phyloP scores from a whole-genome alignment of 805 yeast species.

The Candida golubevii region DNA sequence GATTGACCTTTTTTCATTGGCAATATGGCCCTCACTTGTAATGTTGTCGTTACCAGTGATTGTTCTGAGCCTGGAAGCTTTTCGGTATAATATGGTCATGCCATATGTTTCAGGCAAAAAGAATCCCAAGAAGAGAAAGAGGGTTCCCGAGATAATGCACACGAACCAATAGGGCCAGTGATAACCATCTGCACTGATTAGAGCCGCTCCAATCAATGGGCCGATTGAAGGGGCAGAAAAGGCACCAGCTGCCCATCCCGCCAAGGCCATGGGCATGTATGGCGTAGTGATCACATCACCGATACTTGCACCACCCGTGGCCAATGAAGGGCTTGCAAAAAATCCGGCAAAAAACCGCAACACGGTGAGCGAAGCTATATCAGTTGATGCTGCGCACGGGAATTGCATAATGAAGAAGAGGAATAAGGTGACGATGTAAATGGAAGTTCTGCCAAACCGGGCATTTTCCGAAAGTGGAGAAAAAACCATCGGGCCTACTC shows the following conservation, averaged over 20 bases:
- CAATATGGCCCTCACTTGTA: slow-evolving; percentile 13
- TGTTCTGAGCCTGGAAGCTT: slow-evolving; percentile 12
- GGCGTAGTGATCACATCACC: slow-evolving; percentile 46
- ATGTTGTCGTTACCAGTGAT: slow-evolving; percentile 12
- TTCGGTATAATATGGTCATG: slow-evolving; percentile 12
- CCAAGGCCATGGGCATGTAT: slow-evolving; percentile 43
- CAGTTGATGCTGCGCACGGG: slow-evolving; percentile 48
- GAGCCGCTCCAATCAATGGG: slow-evolving; percentile 54
- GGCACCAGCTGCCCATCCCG: slow-evolving; percentile 51
- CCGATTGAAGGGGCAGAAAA: slow-evolving; percentile 53
- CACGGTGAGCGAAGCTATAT: slow-evolving; percentile 47
- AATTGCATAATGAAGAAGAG: slow-evolving; percentile 50
- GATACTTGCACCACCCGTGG: slow-evolving; percentile 56
- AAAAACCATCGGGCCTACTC: slow-evolving; percentile 54
- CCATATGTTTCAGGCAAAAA: slow-evolving; percentile 14
- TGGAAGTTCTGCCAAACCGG: slow-evolving; percentile 47
- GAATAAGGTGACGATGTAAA: slow-evolving; percentile 44
- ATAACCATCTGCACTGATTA: slow-evolving; percentile 21
- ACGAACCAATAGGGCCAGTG: slow-evolving; percentile 14
- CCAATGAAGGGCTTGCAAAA: slow-evolving; percentile 51
- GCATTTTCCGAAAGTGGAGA: slow-evolving; percentile 58
- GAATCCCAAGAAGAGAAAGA: slow-evolving; percentile 6
- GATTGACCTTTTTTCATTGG: slow-evolving; percentile 3
- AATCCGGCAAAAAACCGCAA: slow-evolving; percentile 52
- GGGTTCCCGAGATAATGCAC: slow-evolving; percentile 9